Conservation (phyloP, 225 moss, liverwort and hornwort genomes). For the Pseudoscleropodium purum region DNA sequence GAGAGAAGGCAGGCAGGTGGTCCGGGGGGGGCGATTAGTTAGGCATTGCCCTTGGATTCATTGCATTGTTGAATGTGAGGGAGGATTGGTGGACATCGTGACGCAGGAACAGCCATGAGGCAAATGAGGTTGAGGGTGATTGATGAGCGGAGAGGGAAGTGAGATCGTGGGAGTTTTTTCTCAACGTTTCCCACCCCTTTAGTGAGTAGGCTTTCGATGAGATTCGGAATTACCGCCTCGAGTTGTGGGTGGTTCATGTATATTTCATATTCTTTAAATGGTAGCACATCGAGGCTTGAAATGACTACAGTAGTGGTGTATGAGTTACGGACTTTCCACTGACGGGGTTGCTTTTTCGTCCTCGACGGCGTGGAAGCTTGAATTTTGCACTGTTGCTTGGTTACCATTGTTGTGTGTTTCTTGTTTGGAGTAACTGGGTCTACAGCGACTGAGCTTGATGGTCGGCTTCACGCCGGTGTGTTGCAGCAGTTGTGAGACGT, state of each 20-base stretch:
- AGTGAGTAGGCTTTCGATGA: background rate
- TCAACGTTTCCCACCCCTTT: background rate
- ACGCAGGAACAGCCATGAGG: background rate
- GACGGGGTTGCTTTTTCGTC: background rate
- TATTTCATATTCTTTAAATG: background rate
- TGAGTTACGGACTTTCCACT: background rate
- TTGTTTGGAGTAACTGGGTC: background rate
- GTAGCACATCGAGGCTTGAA: background rate
- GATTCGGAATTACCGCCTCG: background rate
- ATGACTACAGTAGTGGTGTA: background rate
- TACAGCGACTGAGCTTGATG: background rate
- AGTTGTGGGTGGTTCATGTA: background rate
- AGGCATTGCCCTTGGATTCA: background rate
- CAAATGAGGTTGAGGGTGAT: background rate
- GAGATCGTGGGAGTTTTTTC: background rate
- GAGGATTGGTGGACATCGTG: background rate
- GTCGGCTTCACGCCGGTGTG: background rate
- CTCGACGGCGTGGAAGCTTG: background rate
- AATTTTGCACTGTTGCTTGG: background rate
- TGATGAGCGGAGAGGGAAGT: background rate
- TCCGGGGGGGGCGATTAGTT: background rate
- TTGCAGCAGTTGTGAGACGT: background rate
- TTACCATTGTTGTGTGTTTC: background rate
- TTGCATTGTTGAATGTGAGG: background rate
- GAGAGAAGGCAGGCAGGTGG: background rate